Base-by-base conservation (phyloP, 2,329 filamentous ascomycete genomes). In the Penicillium sclerotigenum region DNA sequence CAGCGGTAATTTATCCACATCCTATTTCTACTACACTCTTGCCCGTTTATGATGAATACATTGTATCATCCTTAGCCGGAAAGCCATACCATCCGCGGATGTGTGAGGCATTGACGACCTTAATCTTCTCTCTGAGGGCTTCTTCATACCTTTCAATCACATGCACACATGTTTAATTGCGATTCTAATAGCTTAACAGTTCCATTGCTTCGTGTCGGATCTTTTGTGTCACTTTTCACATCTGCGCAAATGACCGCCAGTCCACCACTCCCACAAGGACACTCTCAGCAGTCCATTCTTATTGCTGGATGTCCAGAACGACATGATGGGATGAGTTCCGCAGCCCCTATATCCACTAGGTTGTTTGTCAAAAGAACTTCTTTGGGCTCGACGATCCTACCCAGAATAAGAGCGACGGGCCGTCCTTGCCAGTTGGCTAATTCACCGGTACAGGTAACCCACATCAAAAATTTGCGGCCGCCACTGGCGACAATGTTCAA, bases 61-160 rank as follows among this genome's bases (percentile, higher is more conserved):
- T 75, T 7, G 82, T 91, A 92, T 91, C 91, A 95, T 96, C 91
- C 91, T 95, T 95, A 95, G 90, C 81, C 91, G 83, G 87, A 95
- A 64, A 77, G 75, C 78, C 77, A 71, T 72, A 72, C 69, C 72
- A 69, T 71, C 57, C 64, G 36, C 66, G 65, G 58, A 71, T 73
- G 72, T 72, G 71, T 71, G 63, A 73, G 71, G 68, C 72, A 64
- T 68, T 75, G 74, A 68, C 70, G 75, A 77, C 62, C 61, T 57
- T 65, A 75, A 77, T 77, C 75, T 77, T 77, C 75, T 77, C 75
- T 77, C 75, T 77, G 75, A 62, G 55, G 41, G 33, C 50, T 56
- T 14, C 29, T 58, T 26, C 40, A 52, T 29, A 34, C 26, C 24
- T 20, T 16, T 20, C 1, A 29, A n/a, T 41, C 20, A 22, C 34